These are phyloP conservation scores for Boechera retrofracta DNA, from an alignment of 345 rosid species.

Conservation along the genomic window DNA sequence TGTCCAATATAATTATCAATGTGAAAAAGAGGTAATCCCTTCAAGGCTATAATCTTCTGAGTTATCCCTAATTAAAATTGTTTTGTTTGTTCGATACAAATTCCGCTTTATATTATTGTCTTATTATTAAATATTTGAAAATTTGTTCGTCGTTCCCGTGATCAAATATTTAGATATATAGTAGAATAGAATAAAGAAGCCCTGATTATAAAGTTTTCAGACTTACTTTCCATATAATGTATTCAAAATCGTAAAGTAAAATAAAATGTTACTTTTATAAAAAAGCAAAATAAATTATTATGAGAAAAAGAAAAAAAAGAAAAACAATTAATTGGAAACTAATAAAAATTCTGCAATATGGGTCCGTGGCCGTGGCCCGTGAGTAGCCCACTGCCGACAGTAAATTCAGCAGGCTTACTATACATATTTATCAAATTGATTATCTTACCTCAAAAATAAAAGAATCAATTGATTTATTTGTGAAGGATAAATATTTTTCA, in stretches of 20 bases:
- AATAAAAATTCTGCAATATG: constrained; percentile 11
- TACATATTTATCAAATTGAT: background rate
- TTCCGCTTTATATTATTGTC: background rate
- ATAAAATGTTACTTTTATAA: background rate
- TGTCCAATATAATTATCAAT: background rate
- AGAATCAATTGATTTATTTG: background rate
- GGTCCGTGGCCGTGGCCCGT: constrained; percentile 6
- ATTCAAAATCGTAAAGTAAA: background rate
- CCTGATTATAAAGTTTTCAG: background rate
- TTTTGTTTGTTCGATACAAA: background rate
- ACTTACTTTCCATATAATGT: constrained; percentile 30
- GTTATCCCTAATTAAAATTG: too few species aligned
- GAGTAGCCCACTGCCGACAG: constrained; percentile 34
- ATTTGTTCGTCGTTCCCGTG: background rate
- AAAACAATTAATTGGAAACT: background rate
- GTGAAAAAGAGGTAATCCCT: background rate
- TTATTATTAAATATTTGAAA: constrained; percentile 1
- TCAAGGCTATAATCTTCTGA: background rate
- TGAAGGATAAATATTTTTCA: background rate
- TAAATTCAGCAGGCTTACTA: constrained; percentile 24
- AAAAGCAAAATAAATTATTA: background rate
- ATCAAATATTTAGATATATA: constrained; percentile 12
- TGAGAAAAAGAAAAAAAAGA: background rate
- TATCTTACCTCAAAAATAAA: background rate
- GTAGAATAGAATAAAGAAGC: background rate